Base-by-base conservation (phyloP, 331 rosid species). In the Spiraea crenata region DNA sequence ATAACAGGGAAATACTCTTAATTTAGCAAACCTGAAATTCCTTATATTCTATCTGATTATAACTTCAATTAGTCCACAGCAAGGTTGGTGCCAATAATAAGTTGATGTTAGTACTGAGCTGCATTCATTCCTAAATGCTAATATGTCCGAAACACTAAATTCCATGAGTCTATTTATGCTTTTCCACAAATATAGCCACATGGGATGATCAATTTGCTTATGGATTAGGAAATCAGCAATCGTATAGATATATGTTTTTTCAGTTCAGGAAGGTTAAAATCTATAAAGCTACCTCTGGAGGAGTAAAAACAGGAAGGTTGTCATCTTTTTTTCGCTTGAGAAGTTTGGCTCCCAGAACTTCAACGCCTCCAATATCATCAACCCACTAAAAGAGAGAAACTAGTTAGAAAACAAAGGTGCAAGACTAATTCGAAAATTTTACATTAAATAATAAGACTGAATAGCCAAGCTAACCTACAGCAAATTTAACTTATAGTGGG, bases 351-450 rank as follows among this genome's bases (percentile, higher is more conserved):
- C 92, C 96, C 42, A 93, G 86, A 76, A 56, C 83, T 82, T 87
- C 90, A 82, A 81, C 71, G 14, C 99, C 99, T 71, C 99, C 99
- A 82, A 89, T 87, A 54, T 87, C 92, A 20, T 89, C 96, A 70
- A 93, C 51, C 99, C 99, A 93, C 99, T 93, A 73, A 63, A 79
- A 76, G 42, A 31, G 72, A 4, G 61, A 81, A 57, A 63, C 19
- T 13, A 74, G 69, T 72, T 54, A 35, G 71, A 58, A 47, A 79
- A 64, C 20, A 64, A 19, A 68, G 35, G 49, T 37, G 55, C 39
- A 76, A 6, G 16, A 45, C 6, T 9, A 40, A 3, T 67, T 9
- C 4, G 41, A 25, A 65, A 62, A 2, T 66, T 76, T 64, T 17
- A 55, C 6, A 65, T 16, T 13, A 46, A 69, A 71, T 46, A 20